Evolutionary conservation across 345 rosid genomes (phyloP), one percentile per base, ranked within the genome.

Genomic region (Hypericum perforatum): DNA sequence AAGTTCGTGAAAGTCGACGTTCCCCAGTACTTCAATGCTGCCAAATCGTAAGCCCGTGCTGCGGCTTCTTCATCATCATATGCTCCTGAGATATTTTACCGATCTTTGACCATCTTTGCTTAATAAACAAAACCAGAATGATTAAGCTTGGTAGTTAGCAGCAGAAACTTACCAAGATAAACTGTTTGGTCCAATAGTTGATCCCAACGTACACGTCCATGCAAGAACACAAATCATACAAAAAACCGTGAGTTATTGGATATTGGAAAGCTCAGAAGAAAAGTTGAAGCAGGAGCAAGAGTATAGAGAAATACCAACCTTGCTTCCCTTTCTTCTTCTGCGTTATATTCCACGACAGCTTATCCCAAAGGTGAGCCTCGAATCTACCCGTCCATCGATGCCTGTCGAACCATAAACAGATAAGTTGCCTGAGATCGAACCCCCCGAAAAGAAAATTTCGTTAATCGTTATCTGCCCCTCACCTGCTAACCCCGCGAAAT

Each of bases 361-460:
- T 82, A 59, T 82, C 89, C 89, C 89, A 82, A 65, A 82, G 44
- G 51, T 77, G 89, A 22, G 89, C 89, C 67, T 79, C 89, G 54
- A 62, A 82, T 50, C 81, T 62, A 7, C 85, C 82, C 3, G 89
- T 82, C 85, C 81, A 82, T 45, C 89, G 53, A 60, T 82, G 89
- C 45, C 89, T 82, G 75, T 39, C 16, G 56, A n/a, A n/a, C n/a
- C n/a, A n/a, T n/a, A n/a, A n/a, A n/a, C n/a, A n/a, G n/a, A n/a
- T n/a, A 42, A 16, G 9, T 11, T 14, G 41, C 16, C 12, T 44
- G 44, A 15, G 11, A 41, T 12, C 11, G 11, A 14, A 45, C 54
- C 54, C 15, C 54, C 54, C 15, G 54, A 37, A 7, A 5, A n/a
- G 46, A 43, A n/a, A 7, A 40, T 41, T 39, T 48, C 6, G 39